Evolutionary conservation across 2,329 filamentous ascomycete genomes (phyloP).

Genomic region (Cordyceps sp.): DNA sequence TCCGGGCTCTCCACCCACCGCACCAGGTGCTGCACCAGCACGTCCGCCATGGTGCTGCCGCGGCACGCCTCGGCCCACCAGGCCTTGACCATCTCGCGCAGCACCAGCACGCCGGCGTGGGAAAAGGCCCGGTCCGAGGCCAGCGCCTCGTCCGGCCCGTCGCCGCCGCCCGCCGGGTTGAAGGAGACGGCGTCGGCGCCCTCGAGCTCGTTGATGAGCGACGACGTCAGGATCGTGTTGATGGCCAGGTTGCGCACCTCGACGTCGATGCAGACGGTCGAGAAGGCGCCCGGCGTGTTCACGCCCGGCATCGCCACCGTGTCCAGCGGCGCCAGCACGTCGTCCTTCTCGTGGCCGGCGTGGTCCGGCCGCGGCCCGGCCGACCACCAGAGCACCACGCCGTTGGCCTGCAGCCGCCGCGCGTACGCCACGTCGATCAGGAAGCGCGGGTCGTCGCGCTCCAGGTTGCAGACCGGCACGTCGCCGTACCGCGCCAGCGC

Average conservation of each 20-base stretch:
- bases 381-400: constrained; percentile 97
- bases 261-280: constrained; percentile 90
- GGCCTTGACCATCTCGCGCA: constrained; percentile 94
- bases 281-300: constrained; percentile 86
- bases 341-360: constrained; percentile 87
- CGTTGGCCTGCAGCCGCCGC: constrained; percentile 72
- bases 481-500: constrained; percentile 84
- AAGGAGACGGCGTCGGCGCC: constrained; percentile 76
- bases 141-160: constrained; percentile 33
- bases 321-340: constrained; percentile 69
- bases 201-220: constrained; percentile 90
- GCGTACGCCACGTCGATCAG: constrained; percentile 95
- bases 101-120: constrained; percentile 74
- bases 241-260: constrained; percentile 90
- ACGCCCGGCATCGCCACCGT: constrained; percentile 81
- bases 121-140: constrained; percentile 84
- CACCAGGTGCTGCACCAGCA: constrained; percentile 93
- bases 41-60: constrained; percentile 86
- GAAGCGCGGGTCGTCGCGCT: constrained; percentile 84
- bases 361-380: constrained; percentile 76
- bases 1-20: constrained; percentile 92
- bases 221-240: constrained; percentile 93
- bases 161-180: constrained; percentile 36
- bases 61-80: constrained; percentile 95
- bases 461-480: constrained; percentile 86